Evolutionary conservation across 2,329 filamentous ascomycete species (phyloP).

Genomic region (Anthostomella pinea): DNA sequence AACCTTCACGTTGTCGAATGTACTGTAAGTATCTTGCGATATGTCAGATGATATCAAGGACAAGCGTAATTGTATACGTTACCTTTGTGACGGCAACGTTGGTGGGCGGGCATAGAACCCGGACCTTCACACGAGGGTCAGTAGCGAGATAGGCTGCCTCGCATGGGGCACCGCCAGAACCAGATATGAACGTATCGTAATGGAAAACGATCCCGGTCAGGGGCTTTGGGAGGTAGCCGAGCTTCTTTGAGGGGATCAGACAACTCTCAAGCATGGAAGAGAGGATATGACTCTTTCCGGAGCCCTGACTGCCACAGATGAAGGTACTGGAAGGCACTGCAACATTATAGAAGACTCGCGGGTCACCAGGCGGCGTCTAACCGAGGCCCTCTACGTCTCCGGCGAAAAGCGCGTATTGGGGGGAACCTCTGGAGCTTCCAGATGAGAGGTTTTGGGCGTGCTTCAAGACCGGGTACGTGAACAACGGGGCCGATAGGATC

Average conservation of each 20-base stretch:
- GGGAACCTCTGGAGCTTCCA: too few species aligned
- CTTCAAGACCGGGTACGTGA: too few species aligned
- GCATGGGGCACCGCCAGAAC: constrained; percentile 48
- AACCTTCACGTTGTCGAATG: constrained; percentile 44
- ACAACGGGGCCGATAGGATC: too few species aligned
- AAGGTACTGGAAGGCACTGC: constrained; percentile 55
- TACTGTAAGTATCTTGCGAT: constrained; percentile 38
- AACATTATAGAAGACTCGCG: constrained; percentile 46
- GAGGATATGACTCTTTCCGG: constrained; percentile 61
- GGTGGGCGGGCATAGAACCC: constrained; percentile 53
- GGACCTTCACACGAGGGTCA: constrained; percentile 41
- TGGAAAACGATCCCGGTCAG: constrained; percentile 64
- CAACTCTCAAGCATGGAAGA: constrained; percentile 57
- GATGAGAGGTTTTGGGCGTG: too few species aligned
- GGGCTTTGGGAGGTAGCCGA: constrained; percentile 41
- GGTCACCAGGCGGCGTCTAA: constrained; percentile 25
- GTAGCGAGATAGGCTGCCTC: constrained; percentile 58
- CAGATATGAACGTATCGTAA: constrained; percentile 56
- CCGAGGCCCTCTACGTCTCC: too few species aligned
- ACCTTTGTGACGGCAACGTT: constrained; percentile 44
- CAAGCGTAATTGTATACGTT: background rate
- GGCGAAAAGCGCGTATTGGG: too few species aligned
- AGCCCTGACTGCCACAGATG: constrained; percentile 63
- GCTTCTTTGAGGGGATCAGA: constrained; percentile 39
- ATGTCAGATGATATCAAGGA: constrained; percentile 4